These are phyloP conservation scores for Alternaria dauci DNA, from an alignment of 2,329 filamentous ascomycete species.

Conservation along the genomic window DNA sequence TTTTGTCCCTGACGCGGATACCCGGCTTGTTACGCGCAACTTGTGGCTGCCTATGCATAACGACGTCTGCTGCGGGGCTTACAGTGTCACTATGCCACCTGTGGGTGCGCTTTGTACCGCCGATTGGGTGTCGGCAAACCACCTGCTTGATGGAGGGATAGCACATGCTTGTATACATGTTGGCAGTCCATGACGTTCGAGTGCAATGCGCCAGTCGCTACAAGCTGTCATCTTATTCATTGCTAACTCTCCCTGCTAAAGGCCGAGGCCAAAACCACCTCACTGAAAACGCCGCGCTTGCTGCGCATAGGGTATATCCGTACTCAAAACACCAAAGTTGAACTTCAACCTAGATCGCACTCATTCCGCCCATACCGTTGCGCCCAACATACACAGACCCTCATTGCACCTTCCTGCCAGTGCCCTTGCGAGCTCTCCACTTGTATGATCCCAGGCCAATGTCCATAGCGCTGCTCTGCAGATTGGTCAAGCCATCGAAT, in stretches of 20 bases:
- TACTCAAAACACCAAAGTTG: conserved; percentile 8
- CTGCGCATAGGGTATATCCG: conserved; percentile 19
- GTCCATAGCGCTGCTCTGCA: conserved; percentile 20
- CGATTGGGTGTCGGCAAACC: conserved; percentile 17
- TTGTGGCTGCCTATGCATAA: conserved; percentile 15
- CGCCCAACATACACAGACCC: background rate
- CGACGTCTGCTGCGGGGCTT: conserved; percentile 23
- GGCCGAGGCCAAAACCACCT: background rate
- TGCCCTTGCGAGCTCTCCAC: conserved; percentile 20
- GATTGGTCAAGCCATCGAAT: conserved; percentile 57
- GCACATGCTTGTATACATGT: conserved; percentile 10
- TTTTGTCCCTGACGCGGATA: conserved; percentile 8
- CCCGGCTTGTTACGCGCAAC: conserved; percentile 12
- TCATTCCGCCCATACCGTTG: background rate
- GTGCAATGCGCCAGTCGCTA: background rate
- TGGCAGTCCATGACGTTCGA: conserved; percentile 14
- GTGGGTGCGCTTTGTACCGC: conserved; percentile 1
- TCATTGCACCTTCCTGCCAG: conserved; percentile 27
- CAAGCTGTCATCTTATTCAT: background rate
- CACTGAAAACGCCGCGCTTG: conserved; percentile 14
- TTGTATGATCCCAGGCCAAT: conserved; percentile 22
- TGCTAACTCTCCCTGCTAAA: background rate
- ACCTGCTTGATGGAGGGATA: conserved; percentile 11
- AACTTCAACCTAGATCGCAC: conserved; percentile 5
- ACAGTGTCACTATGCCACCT: background rate